Conservation (phyloP, 345 rosid genomes). For the Euclidium syriacum region DNA sequence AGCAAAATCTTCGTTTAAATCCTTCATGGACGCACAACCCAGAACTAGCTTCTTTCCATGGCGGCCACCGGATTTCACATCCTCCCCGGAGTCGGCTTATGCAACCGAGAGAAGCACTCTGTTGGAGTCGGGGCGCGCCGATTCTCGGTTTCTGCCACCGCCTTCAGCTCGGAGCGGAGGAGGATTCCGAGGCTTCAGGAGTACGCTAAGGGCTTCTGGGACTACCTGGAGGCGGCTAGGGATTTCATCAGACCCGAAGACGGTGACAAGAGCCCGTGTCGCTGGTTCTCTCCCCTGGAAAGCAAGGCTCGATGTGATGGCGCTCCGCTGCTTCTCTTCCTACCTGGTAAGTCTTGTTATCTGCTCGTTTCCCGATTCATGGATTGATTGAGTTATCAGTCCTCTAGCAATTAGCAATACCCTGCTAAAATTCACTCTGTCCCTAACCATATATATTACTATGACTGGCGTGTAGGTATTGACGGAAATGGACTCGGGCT, state of each 20-base stretch:
- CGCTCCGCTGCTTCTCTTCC: constrained; percentile 64
- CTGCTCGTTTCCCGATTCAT: neutral
- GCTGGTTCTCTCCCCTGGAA: constrained; percentile 74
- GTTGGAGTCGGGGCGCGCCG: constrained; percentile 3
- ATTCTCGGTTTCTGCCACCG: constrained; percentile 9
- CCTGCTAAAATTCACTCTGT: neutral
- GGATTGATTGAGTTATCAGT: too few relatives aligned
- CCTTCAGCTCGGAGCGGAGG: constrained; percentile 3
- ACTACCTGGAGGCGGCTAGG: constrained; percentile 44
- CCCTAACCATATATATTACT: neutral
- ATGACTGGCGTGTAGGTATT: constrained; percentile 37
- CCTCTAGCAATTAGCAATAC: neutral
- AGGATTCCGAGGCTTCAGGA: neutral
- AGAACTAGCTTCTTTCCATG: constrained; percentile 10
- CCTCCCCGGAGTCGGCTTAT: constrained; percentile 14
- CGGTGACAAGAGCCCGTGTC: constrained; percentile 47
- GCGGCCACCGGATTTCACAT: constrained; percentile 13
- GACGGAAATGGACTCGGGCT: constrained; percentile 72
- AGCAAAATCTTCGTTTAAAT: neutral
- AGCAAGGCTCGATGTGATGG: constrained; percentile 39
- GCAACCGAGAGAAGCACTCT: neutral
- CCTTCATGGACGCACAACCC: neutral
- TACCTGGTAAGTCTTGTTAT: constrained; percentile 46
- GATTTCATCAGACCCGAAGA: constrained; percentile 38
- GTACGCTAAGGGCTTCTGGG: constrained; percentile 30